Conservation (phyloP, 495 filamentous ascomycete species). For the Aspergillus egyptiacus region DNA sequence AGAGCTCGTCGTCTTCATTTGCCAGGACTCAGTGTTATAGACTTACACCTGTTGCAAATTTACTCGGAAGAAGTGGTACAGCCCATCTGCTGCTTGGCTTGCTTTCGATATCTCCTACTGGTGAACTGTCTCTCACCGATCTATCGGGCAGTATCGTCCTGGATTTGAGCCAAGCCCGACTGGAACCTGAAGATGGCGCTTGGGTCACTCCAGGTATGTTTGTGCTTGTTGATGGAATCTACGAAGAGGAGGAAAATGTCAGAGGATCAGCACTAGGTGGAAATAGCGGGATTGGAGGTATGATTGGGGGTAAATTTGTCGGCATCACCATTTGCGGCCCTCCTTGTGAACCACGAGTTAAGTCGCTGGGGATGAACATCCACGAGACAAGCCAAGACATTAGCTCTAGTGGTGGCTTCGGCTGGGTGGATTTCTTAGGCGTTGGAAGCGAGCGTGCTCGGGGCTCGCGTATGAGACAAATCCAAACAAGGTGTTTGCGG, state of each 20-base stretch:
- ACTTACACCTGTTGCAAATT: conserved; percentile 86
- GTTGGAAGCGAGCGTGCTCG: conserved; percentile 83
- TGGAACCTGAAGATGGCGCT: conserved; percentile 76
- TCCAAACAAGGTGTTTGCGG: conserved; percentile 48
- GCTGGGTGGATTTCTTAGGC: conserved; percentile 94
- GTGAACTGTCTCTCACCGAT: conserved; percentile 74
- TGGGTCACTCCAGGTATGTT: conserved; percentile 96
- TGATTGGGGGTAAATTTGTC: conserved; percentile 82
- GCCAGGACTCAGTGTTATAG: conserved; percentile 64
- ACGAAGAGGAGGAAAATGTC: conserved; percentile 80
- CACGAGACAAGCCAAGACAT: conserved; percentile 47
- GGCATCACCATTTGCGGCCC: conserved; percentile 85
- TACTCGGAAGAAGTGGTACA: conserved; percentile 80
- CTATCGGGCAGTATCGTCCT: conserved; percentile 80
- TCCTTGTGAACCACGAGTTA: conserved; percentile 76
- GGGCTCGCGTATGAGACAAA: conserved; percentile 71
- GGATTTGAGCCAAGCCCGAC: conserved; percentile 71
- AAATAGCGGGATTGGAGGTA: conserved; percentile 75
- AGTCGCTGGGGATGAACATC: conserved; percentile 65
- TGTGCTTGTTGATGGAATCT: conserved; percentile 85
- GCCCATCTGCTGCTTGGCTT: conserved; percentile 84
- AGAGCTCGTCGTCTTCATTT: conserved; percentile 51
- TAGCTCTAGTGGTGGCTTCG: conserved; percentile 71
- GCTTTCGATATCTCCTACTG: conserved; percentile 74
- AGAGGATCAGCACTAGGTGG: conserved; percentile 61